Evolutionary conservation across 129 eudicot species (phyloP).

Genomic region (Escallonia rubra): DNA sequence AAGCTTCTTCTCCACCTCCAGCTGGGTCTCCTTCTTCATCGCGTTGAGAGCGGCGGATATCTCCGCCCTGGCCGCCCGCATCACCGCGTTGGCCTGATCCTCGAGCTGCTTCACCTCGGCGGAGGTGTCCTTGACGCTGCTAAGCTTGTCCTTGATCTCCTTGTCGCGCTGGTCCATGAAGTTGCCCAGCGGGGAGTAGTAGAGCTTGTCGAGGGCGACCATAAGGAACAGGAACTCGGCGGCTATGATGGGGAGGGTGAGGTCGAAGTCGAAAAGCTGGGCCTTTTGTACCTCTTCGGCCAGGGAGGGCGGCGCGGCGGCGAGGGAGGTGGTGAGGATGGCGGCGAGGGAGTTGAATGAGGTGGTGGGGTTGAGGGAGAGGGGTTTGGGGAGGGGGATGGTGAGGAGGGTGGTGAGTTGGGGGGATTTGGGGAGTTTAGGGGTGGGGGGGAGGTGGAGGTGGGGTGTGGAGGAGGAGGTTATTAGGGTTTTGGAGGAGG

Average conservation of each 20-base stretch:
- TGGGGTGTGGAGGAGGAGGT: slow-evolving; percentile 33
- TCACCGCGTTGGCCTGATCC: slow-evolving; percentile 88
- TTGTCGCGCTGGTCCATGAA: slow-evolving; percentile 83
- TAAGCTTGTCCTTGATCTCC: slow-evolving; percentile 57
- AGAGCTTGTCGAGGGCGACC: slow-evolving; percentile 82
- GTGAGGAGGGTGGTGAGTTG: slow-evolving; percentile 19
- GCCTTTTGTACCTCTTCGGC: slow-evolving; percentile 93
- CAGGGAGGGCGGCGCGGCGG: slow-evolving; percentile 69
- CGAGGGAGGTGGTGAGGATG: slow-evolving; percentile 33
- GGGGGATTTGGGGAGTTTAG: slow-evolving; percentile 18
- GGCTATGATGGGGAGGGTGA: slow-evolving; percentile 81
- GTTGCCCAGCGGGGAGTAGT: slow-evolving; percentile 72
- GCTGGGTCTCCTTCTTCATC: slow-evolving; percentile 87
- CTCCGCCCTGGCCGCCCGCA: slow-evolving; percentile 93
- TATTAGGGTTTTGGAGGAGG: slow-evolving; percentile 71
- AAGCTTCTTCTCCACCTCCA: slow-evolving; percentile 73
- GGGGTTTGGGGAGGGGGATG: slow-evolving; percentile 16
- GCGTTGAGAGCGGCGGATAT: slow-evolving; percentile 74
- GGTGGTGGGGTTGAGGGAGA: slow-evolving; percentile 29
- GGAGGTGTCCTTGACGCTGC: slow-evolving; percentile 76
- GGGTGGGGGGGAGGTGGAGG: slow-evolving; percentile 18
- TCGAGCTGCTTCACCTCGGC: slow-evolving; percentile 72
- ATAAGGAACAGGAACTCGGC: slow-evolving; percentile 72
- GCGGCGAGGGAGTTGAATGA: slow-evolving; percentile 24
- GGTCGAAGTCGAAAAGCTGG: slow-evolving; percentile 79